A percentile compares a stretch with the other conserved stretches of the same genome.
phyloP scores from a whole-genome alignment of 345 rosid genomes.

The Eucalyptus virginea region DNA sequence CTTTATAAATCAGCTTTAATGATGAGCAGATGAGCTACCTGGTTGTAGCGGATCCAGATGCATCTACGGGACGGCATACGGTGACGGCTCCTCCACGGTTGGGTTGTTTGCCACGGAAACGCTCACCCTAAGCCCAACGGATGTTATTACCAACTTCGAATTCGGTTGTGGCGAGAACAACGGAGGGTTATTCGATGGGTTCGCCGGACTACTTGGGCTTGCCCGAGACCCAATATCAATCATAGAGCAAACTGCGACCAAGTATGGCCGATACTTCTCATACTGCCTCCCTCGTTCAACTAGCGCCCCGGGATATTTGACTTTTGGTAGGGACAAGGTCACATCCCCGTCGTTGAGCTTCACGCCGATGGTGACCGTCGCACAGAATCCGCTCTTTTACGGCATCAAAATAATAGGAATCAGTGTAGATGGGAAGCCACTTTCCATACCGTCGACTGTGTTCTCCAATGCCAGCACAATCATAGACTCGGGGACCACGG shows the following conservation, averaged over 20 bases:
- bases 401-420: neutral
- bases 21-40: neutral
- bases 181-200: neutral
- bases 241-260: neutral
- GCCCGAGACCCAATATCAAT: neutral
- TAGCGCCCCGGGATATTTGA: neutral
- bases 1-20: neutral
- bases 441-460: neutral
- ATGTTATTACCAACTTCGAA: neutral
- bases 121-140: neutral
- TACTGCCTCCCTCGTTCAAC: constrained; percentile 10
- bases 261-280: neutral
- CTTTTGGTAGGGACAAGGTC: neutral
- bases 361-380: neutral
- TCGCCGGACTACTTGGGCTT: neutral
- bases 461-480: neutral
- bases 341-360: neutral
- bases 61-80: neutral
- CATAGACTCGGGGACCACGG: neutral
- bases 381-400: neutral
- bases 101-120: constrained; percentile 1
- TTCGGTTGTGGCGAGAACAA: constrained; percentile 12
- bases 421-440: neutral
- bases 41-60: neutral
- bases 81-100: neutral